Evolutionary conservation across 495 filamentous ascomycete genomes (phyloP).

Genomic region (Penicillium steckii): DNA sequence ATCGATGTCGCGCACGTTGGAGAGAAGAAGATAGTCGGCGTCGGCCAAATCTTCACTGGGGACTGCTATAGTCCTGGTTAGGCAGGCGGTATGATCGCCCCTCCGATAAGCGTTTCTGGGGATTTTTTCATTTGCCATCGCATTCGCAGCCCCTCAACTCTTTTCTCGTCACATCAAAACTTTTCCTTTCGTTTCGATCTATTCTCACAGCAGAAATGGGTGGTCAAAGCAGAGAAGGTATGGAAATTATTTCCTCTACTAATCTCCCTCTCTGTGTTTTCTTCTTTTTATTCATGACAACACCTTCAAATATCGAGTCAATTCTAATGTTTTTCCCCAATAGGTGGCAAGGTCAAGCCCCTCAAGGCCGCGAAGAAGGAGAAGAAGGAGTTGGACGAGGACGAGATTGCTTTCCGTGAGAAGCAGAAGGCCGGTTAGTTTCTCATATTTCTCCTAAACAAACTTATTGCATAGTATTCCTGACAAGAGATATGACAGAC

Average conservation of each 20-base stretch:
- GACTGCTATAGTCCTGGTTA: background rate
- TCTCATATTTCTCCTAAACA: background rate
- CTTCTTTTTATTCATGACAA: background rate
- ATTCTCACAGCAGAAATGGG: slow-evolving; percentile 50
- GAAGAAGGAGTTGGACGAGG: slow-evolving; percentile 71
- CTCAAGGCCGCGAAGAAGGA: slow-evolving; percentile 79
- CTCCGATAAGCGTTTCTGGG: slow-evolving; percentile 9
- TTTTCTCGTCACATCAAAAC: slow-evolving; percentile 8
- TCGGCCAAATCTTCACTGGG: background rate
- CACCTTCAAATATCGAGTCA: no score
- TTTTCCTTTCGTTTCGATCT: slow-evolving; percentile 2
- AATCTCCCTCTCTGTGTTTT: no score
- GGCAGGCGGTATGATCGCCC: slow-evolving; percentile 11
- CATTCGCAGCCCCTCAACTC: slow-evolving; percentile 3
- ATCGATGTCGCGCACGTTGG: background rate
- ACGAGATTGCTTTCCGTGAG: slow-evolving; percentile 71
- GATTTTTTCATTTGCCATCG: slow-evolving; percentile 23
- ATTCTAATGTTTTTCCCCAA: slow-evolving; percentile 3
- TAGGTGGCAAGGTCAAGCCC: slow-evolving; percentile 84
- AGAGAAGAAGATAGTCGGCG: background rate
- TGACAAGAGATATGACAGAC: slow-evolving; percentile 41
- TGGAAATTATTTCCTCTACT: background rate
- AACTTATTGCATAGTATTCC: background rate
- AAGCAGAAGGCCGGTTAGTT: slow-evolving; percentile 70
- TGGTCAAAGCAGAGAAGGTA: slow-evolving; percentile 68